Base-by-base conservation (phyloP, 192 early-diverging fungal genomes). In the Gaertneriomyces semiglobifer region DNA sequence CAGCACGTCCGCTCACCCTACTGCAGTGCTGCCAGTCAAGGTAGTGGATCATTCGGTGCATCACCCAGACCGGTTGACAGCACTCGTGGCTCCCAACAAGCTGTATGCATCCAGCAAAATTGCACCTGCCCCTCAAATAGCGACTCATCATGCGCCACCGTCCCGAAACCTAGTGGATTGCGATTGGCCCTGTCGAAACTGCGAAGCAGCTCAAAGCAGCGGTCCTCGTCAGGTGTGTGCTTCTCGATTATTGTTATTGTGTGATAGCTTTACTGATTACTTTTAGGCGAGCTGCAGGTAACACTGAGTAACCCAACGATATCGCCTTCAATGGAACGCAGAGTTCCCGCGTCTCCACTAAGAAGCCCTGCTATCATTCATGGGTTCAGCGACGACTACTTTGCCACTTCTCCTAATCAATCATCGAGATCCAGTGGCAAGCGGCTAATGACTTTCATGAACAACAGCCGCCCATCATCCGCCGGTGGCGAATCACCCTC, bases 101-200 rank as follows among this genome's bases (percentile, higher is more conserved):
- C 25, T 33, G 25, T 33, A 33, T 33, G 25, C 25, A 33, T 33
- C 25, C 25, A 33, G 25, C 25, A 33, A 33, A 33, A 33, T 33
- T 33, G 25, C 25, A 33, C 1, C 25, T 33, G 25, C 25, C 25
- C 25, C 25, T 33, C 25, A 2, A 33, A 33, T 33, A 33, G 25
- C 25, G 25, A 33, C 2, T 33, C 25, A 33, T 33, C 25, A 33
- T 33, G 25, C 25, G 25, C 25, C 25, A 33, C 25, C 25, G 25
- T 4, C 11, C 11, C 20, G 55, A 57, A 57, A 20, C 55, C n/a
- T 11, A 33, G 55, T 1, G 14, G 20, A 57, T 57, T 62, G 1
- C 41, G 45, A 8, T 20, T 62, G 19, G 60, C 60, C 0, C 60
- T 62, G 44, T 62, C 60, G 44, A 62, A 62, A 46, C 60, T 62